Evolutionary conservation across 1,284 basidiomycete genomes (phyloP), one percentile per base, ranked within the genome.

Genomic region (Trichosporon ovoides): DNA sequence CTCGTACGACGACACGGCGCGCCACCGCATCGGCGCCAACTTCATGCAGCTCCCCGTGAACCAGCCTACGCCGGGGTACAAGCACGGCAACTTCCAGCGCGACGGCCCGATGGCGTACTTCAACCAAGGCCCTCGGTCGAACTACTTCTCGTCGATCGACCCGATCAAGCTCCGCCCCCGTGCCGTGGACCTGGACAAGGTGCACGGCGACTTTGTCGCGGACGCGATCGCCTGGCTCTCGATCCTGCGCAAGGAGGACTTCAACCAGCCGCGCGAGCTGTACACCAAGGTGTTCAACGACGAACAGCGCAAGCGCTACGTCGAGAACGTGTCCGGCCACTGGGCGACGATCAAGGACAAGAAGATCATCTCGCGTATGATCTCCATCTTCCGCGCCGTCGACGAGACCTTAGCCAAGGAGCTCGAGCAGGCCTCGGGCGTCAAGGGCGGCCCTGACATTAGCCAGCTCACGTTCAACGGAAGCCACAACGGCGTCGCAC

Each of bases 1-100:
- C 85, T 91, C 90, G 11, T 97, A 97, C 82, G 89, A 91, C 5
- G 93, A 96, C 76, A 90, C 93, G 7, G 92, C 95, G 77, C 85
- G 91, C 61, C 87, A 93, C 81, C 86, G 77, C 28, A 68, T 75
- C 57, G 70, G 71, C 22, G 61, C 78, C 60, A 96, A 96, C 82
- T 94, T 95, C 81, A 77, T 86, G 69, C 90, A 95, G 73, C 80
- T 97, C 13, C 92, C 92, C 5, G 87, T 94, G 72, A 96, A 97
- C 74, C 82, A 83, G n/a, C 86, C 89, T 2, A 70, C 87, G 56
- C 81, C 79, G 46, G 85, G 86, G 5, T 74, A 69, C 66, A 43
- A 60, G 14, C 79, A 89, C 46, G 83, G 84, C 58, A 94, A 93
- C 83, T 95, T 94, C 87, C 91, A 81, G 70, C 76, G 80, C 31